Base-by-base conservation (phyloP, 2,329 filamentous ascomycete genomes). In the Bimuria novae-zelandiae region DNA sequence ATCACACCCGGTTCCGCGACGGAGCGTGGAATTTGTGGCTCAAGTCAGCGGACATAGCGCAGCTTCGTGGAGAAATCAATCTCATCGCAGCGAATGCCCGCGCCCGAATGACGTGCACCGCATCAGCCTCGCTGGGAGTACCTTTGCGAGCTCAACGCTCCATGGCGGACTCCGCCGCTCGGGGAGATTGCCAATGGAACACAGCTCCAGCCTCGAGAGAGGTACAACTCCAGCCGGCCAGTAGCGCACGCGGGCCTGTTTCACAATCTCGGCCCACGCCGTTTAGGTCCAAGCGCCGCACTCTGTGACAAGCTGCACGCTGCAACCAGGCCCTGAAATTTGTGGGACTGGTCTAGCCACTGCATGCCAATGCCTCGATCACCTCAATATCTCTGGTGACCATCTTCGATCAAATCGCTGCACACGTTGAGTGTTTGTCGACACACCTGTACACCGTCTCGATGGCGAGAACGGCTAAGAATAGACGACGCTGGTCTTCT, bases 191-290 rank as follows among this genome's bases (percentile, higher is more conserved):
- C 8, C 40, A 7, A 11, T 21, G 29, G 35, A 23, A 29, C 36
- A 29, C 33, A 16, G 11, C 46, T 30, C 17, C 35, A 33, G 35
- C 35, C 25, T n/a, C n/a, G n/a, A n/a, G n/a, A n/a, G n/a, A n/a
- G n/a, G n/a, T n/a, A n/a, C n/a, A n/a, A n/a, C n/a, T n/a, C n/a
- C n/a, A n/a, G n/a, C n/a, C 30, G 30, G 30, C 12, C 30, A 12
- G n/a, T n/a, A 33, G 30, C 30, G 30, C 30, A 33, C 30, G 27
- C 27, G 21, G 7, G 32, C 19, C 33, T 21, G 52, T 55, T 51
- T 55, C 52, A 55, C 52, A 29, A 51, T 40, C 10, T 39, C 49
- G 27, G 25, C 49, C 32, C 39, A 36, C 41, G 36, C 36, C 47
- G 11, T 29, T 32, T 52, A 51, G 32, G 37, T 35, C 17, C 4